Base-by-base conservation (phyloP, 2,329 filamentous ascomycete genomes). In the Fusarium compactum region DNA sequence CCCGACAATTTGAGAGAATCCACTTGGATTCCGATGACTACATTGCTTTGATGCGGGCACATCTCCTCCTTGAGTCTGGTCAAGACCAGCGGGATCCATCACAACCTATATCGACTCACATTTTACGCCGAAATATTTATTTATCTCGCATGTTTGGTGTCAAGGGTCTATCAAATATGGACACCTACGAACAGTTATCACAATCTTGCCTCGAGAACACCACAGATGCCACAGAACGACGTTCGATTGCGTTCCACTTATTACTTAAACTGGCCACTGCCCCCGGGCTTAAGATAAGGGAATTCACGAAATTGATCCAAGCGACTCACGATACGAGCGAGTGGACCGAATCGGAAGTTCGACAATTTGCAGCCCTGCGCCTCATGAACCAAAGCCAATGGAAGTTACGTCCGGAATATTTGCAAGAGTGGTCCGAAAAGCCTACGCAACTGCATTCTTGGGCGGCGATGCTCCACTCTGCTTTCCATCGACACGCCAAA, bases 241-340 rank as follows among this genome's bases (percentile, higher is more conserved):
- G 53, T 11, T 27, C 44, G 14, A 55, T 71, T 38, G 50, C 55
- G 12, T 69, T 52, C 34, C 59, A 71, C 11, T 34, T 71, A 12
- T 32, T 71, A 15, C 41, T 71, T 27, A 69, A 64, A 27, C 30
- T 69, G 16, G 68, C 59, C 18, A 24, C 43, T 29, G 29, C 48
- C 18, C 41, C 41, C 7, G 27, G 34, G 20, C 40, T 71, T 18
- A 32, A 41, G 22, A 51, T 27, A 20, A 20, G 15, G 12, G 34
- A 45, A 38, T 52, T 71, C 38, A 12, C 24, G 7, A 15, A 27
- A 15, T 9, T 71, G n/a, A 53, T 54, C 22, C n/a, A n/a, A 40
- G 44, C 38, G n/a, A 8, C 44, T 18, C 14, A 46, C 11, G 27
- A 29, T 9, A 27, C 16, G 14, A 24, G 34, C 30, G 58, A 41